Evolutionary conservation across 345 rosid species (phyloP).

Genomic region (Sisymbrium altissimum): DNA sequence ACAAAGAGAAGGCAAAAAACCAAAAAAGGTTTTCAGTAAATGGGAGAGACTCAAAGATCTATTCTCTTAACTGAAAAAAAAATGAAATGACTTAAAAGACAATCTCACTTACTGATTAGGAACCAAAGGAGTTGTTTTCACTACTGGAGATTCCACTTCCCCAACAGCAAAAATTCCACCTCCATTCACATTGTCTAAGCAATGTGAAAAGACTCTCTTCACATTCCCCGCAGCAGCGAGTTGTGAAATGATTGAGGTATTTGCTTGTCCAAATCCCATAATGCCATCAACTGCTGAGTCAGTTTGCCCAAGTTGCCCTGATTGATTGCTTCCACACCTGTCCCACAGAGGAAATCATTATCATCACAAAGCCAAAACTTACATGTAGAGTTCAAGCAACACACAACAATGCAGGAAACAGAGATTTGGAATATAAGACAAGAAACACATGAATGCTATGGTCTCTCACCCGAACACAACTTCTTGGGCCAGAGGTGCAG

Average conservation of each 20-base stretch:
- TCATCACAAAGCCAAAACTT: not conserved
- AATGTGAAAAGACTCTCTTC: conserved; percentile 76
- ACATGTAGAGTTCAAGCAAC: not conserved
- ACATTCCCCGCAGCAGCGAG: conserved; percentile 62
- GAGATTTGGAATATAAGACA: not conserved
- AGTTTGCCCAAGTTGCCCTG: conserved; percentile 72
- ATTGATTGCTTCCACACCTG: conserved; percentile 79
- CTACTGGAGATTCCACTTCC: conserved; percentile 64
- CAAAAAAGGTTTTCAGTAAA: not conserved
- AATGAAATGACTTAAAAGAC: conserved; percentile 15
- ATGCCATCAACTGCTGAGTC: conserved; percentile 88
- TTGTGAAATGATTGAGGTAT: conserved; percentile 83
- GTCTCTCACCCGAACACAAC: conserved; percentile 30
- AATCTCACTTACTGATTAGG: conserved; percentile 67
- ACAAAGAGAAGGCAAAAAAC: not conserved
- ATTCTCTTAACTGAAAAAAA: not conserved
- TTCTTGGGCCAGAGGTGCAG: conserved; percentile 18
- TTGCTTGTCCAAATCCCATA: conserved; percentile 89
- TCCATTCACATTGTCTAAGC: conserved; percentile 68
- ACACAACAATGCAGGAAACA: not conserved
- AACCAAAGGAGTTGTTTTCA: conserved; percentile 72
- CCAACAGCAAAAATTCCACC: conserved; percentile 94
- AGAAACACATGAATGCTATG: not conserved
- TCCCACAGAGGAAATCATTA: conserved; percentile 8
- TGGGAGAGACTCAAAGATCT: not conserved